A percentile compares a stretch with the other conserved stretches of the same genome.
Evolutionary conservation across 169 alveolate genomes (phyloP).

Genomic region (Theileria annulata): DNA sequence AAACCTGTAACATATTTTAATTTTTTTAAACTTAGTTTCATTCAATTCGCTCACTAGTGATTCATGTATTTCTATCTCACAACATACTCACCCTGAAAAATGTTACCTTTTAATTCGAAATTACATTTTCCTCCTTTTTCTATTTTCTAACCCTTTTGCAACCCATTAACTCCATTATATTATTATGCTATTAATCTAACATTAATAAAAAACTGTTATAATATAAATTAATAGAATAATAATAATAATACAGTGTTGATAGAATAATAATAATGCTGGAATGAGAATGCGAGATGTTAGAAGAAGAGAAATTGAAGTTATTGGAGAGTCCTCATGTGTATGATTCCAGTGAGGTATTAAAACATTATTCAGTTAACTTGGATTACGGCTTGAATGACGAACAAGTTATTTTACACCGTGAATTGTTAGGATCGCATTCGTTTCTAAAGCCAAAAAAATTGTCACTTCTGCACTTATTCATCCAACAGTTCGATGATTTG

Average conservation of each 20-base stretch:
- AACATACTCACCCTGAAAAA: background rate
- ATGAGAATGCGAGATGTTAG: too few species aligned
- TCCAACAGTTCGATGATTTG: conserved; percentile 93
- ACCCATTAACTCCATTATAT: too few species aligned
- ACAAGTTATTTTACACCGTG: conserved; percentile 83
- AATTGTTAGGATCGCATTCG: conserved; percentile 85
- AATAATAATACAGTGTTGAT: background rate
- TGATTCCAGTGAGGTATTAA: conserved; percentile 63
- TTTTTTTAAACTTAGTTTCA: too few species aligned
- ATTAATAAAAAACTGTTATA: too few species aligned
- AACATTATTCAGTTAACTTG: conserved; percentile 58
- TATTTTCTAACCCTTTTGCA: too few species aligned
- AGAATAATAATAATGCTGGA: background rate
- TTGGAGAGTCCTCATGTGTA: conserved; percentile 59
- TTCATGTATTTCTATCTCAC: background rate
- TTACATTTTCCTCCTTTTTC: too few species aligned
- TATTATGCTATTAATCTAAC: too few species aligned
- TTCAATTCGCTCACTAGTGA: background rate
- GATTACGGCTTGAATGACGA: conserved; percentile 83
- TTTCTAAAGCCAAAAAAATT: conserved; percentile 87
- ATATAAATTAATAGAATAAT: too few species aligned
- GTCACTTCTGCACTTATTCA: conserved; percentile 86
- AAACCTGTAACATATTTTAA: background rate
- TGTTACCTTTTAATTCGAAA: background rate
- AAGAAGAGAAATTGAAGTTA: background rate